These are phyloP conservation scores for Aphanomyces euteiches DNA, from an alignment of 352 stramenopile species.

Conservation along the genomic window DNA sequence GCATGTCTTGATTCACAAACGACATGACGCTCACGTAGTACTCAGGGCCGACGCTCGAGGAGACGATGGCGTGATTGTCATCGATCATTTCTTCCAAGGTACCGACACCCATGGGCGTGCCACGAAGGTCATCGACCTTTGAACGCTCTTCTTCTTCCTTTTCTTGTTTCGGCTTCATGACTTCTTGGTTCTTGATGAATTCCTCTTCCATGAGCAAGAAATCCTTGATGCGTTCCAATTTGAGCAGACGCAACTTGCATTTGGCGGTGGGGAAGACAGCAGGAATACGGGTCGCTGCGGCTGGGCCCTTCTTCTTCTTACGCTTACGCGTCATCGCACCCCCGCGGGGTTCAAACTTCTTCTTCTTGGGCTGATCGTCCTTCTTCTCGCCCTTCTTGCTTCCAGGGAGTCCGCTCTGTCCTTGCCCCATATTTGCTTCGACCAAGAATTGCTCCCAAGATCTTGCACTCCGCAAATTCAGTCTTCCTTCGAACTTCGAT, in stretches of 20 bases:
- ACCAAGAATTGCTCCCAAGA: constrained; percentile 13
- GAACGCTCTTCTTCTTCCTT: constrained; percentile 98
- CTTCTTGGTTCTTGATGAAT: constrained; percentile 99
- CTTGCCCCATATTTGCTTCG: constrained; percentile 65
- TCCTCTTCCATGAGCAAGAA: constrained; percentile 99
- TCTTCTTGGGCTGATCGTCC: constrained; percentile 90
- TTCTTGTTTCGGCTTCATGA: constrained; percentile 99
- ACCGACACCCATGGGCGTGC: constrained; percentile 96
- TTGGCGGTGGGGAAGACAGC: constrained; percentile 96
- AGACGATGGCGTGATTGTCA: constrained; percentile 99
- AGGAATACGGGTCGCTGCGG: constrained; percentile 85
- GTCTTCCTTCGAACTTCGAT: constrained; percentile 11
- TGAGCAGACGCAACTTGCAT: constrained; percentile 99
- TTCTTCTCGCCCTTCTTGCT: constrained; percentile 84
- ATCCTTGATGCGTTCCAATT: constrained; percentile 99
- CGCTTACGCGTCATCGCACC: constrained; percentile 82
- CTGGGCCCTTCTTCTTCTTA: constrained; percentile 91
- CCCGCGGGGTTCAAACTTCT: constrained; percentile 90
- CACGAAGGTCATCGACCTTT: constrained; percentile 99
- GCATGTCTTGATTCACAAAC: constrained; percentile 99
- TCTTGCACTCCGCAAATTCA: constrained; percentile 6
- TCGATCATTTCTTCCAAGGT: constrained; percentile 99
- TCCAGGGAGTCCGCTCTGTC: constrained; percentile 72
- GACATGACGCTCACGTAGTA: constrained; percentile 99
- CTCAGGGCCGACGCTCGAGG: constrained; percentile 95